phyloP scores from a whole-genome alignment of 208 protist genomes.

The Trypanosoma lewisi region DNA sequence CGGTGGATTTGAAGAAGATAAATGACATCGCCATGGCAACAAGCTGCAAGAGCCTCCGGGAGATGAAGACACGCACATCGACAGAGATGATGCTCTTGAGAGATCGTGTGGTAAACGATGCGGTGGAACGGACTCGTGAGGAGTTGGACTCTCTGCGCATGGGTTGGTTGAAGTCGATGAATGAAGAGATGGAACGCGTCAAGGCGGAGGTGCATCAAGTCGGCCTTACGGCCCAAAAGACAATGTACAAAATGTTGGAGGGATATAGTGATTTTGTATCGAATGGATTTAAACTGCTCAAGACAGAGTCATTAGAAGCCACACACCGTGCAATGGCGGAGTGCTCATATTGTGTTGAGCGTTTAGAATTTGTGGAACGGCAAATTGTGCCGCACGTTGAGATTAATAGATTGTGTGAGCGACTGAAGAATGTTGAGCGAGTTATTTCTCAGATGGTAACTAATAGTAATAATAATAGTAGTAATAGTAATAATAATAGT shows the following conservation, averaged over 20 bases:
- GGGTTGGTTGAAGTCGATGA: slow-evolving; percentile 34
- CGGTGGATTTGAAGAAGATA: slow-evolving; percentile 52
- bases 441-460: neutral
- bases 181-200: slow-evolving; percentile 35
- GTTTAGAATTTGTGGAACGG: slow-evolving; percentile 30
- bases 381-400: slow-evolving; percentile 30
- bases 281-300: slow-evolving; percentile 32
- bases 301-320: slow-evolving; percentile 26
- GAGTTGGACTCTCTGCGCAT: slow-evolving; percentile 55
- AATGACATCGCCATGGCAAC: slow-evolving; percentile 65
- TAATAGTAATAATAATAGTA: too few relatives aligned
- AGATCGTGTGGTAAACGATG: slow-evolving; percentile 36
- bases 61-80: slow-evolving; percentile 37
- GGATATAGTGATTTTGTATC: slow-evolving; percentile 43
- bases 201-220: slow-evolving; percentile 46
- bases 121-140: slow-evolving; percentile 38
- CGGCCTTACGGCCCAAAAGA: slow-evolving; percentile 26
- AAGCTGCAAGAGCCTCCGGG: slow-evolving; percentile 54
- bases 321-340: slow-evolving; percentile 27
- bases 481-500: too few relatives aligned
- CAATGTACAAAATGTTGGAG: slow-evolving; percentile 36
- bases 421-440: slow-evolving; percentile 18
- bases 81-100: slow-evolving; percentile 52
- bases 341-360: slow-evolving; percentile 31
- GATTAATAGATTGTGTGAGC: slow-evolving; percentile 28